Base-by-base conservation (phyloP, 1,284 basidiomycete genomes). In the Tilletia horrida region DNA sequence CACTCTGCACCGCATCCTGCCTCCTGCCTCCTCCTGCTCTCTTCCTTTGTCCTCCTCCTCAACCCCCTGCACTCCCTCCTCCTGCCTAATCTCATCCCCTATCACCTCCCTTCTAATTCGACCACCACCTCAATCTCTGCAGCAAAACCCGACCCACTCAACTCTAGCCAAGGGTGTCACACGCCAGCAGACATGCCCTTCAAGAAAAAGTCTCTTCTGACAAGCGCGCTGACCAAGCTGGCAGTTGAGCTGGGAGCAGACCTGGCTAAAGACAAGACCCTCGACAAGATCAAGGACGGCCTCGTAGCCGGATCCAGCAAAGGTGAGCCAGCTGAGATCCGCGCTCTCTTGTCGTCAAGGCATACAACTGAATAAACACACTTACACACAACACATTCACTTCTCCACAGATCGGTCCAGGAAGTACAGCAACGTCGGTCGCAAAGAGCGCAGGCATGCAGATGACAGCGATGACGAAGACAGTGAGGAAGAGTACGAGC, bases 401-500 rank as follows among this genome's bases (percentile, higher is more conserved):
- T 59, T 52, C 23, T 27, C n/a, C 23, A 52, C 21, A 59, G 55
- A 59, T 18, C 45, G 21, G 8, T 31, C 31, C 3, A 25, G 55
- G 11, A 59, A 25, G 35, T 21, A 59, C 55, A 59, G 55, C 55
- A 59, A 59, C 31, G 55, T 59, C 9, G 55, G 27, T 11, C 27
- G 31, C 14, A 59, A 59, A 29, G 55, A 59, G 13, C 55, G 55
- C n/a, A 31, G 55, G 16, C 27, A 59, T 21, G 55, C 18, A 31
- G 55, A 59, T 18, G 55, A 59, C 29, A 29, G 35, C 31, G 55
- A 59, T 21, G 29, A 59, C 3, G 13, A 16, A 14, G 55, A 59
- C 55, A 40, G 31, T 29, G 55, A 59, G 18, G 31, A 40, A 14
- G 55, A 59, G 31, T 31, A 59, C 55, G 55, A 59, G 55, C 55